Evolutionary conservation across 306 rosid genomes (phyloP).

Genomic region (Acmispon strigosus): DNA sequence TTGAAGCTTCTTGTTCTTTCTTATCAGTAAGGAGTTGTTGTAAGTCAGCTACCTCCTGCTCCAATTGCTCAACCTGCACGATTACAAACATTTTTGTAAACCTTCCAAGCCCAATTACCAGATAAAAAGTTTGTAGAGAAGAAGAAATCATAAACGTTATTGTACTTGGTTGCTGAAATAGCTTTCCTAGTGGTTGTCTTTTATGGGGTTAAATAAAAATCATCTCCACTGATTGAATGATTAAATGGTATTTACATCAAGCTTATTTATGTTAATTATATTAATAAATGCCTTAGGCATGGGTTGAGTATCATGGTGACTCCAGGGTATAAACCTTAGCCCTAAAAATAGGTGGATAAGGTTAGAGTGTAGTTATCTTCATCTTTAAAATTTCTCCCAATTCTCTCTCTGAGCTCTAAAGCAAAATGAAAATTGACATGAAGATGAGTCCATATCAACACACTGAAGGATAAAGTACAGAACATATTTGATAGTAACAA

Average conservation of each 20-base stretch:
- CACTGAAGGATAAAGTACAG: background rate
- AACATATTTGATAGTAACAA: background rate
- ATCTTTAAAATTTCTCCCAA: background rate
- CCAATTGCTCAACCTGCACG: conserved; percentile 82
- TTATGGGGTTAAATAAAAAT: conserved; percentile 1
- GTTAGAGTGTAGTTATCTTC: background rate
- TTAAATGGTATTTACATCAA: background rate
- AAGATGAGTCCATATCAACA: conserved; percentile 9
- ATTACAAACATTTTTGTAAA: conserved; percentile 14
- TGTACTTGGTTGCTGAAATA: conserved; percentile 8
- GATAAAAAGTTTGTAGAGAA: background rate
- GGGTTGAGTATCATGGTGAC: background rate
- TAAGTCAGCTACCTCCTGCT: conserved; percentile 63
- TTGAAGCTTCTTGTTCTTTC: conserved; percentile 82
- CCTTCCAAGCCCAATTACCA: conserved; percentile 6
- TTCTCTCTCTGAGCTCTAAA: background rate
- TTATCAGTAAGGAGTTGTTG: conserved; percentile 58
- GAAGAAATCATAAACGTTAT: background rate
- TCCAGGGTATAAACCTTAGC: background rate
- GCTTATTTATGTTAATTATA: background rate
- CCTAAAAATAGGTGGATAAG: background rate
- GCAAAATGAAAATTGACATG: background rate
- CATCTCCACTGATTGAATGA: background rate
- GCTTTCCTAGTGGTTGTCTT: conserved; percentile 7
- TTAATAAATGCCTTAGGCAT: background rate